Percentiles rank a stretch among this genome's conserved stretches.
phyloP scores from a whole-genome alignment of 2,329 filamentous ascomycete genomes.

The Aschersonia sp. region DNA sequence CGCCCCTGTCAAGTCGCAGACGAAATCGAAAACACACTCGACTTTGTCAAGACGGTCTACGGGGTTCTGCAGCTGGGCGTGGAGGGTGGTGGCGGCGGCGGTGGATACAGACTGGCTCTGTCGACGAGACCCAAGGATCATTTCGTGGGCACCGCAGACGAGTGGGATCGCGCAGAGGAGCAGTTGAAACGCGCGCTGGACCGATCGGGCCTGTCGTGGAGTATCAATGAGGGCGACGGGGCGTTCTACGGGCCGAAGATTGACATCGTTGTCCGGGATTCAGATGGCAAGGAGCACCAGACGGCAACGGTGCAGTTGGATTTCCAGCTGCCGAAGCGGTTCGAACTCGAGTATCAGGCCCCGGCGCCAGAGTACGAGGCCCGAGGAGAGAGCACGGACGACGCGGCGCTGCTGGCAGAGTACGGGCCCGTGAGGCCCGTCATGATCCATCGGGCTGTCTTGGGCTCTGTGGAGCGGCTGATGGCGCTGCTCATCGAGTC shows the following conservation, averaged over 20 bases:
- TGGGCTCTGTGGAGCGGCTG: slow-evolving; percentile 72
- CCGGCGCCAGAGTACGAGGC: slow-evolving; percentile 49
- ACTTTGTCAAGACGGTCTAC: slow-evolving; percentile 62
- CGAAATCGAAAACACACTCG: slow-evolving; percentile 60
- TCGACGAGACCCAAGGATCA: slow-evolving; percentile 66
- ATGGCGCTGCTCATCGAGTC: slow-evolving; percentile 78
- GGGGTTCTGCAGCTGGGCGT: slow-evolving; percentile 49
- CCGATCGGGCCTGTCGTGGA: slow-evolving; percentile 60
- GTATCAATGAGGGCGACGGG: slow-evolving; percentile 65
- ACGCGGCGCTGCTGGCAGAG: slow-evolving; percentile 30
- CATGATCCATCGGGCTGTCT: slow-evolving; percentile 70
- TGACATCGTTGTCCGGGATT: slow-evolving; percentile 68
- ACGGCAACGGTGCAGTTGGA: slow-evolving; percentile 82
- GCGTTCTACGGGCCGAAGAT: slow-evolving; percentile 91
- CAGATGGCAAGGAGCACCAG: slow-evolving; percentile 74
- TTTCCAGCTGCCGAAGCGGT: slow-evolving; percentile 76
- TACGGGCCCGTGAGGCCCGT: slow-evolving; percentile 54
- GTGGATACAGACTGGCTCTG: slow-evolving; percentile 52
- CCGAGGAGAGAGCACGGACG: slow-evolving; percentile 32
- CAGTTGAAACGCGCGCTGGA: slow-evolving; percentile 28
- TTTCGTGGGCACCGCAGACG: slow-evolving; percentile 59
- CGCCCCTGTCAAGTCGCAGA: slow-evolving; percentile 58
- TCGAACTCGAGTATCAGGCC: slow-evolving; percentile 60
- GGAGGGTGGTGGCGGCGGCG: slow-evolving; percentile 15
- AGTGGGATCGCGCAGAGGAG: slow-evolving; percentile 37